These are phyloP conservation scores for Puccinia horiana DNA, from an alignment of 1,284 basidiomycete species.

Conservation along the genomic window DNA sequence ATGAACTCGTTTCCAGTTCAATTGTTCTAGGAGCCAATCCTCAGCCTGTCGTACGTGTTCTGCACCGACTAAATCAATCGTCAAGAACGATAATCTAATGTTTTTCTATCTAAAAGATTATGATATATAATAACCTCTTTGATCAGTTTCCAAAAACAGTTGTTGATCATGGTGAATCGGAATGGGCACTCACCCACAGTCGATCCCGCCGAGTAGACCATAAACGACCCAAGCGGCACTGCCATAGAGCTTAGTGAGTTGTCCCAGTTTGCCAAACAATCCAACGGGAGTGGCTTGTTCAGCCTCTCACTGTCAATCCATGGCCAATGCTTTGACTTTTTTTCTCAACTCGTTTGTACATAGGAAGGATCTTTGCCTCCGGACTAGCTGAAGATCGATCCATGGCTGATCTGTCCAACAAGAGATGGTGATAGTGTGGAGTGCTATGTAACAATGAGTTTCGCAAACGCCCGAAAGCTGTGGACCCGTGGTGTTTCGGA, in stretches of 20 bases:
- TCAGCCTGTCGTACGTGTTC: constrained; percentile 78
- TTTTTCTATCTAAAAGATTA: background rate
- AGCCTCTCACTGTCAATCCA: too few relatives aligned
- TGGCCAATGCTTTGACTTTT: too few relatives aligned
- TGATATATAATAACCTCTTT: background rate
- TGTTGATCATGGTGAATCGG: background rate
- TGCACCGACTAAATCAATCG: constrained; percentile 83
- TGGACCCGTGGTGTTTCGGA: too few relatives aligned
- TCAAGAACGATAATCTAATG: constrained; percentile 73
- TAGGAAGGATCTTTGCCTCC: too few relatives aligned
- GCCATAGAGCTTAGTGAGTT: constrained; percentile 85
- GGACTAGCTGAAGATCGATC: too few relatives aligned
- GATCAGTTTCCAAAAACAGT: background rate
- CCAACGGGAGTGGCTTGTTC: background rate
- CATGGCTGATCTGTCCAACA: too few relatives aligned
- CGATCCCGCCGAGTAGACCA: constrained; percentile 69
- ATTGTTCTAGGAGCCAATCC: constrained; percentile 61
- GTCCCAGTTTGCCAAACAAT: constrained; percentile 66
- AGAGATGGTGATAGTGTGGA: too few relatives aligned
- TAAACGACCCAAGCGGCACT: constrained; percentile 90
- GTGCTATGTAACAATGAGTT: too few relatives aligned
- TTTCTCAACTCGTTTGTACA: too few relatives aligned
- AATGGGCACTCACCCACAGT: constrained; percentile 65
- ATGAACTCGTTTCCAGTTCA: constrained; percentile 55
- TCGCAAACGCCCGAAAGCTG: too few relatives aligned